Evolutionary conservation across 2,329 filamentous ascomycete species (phyloP).

Genomic region (Grosmannia penicillata): DNA sequence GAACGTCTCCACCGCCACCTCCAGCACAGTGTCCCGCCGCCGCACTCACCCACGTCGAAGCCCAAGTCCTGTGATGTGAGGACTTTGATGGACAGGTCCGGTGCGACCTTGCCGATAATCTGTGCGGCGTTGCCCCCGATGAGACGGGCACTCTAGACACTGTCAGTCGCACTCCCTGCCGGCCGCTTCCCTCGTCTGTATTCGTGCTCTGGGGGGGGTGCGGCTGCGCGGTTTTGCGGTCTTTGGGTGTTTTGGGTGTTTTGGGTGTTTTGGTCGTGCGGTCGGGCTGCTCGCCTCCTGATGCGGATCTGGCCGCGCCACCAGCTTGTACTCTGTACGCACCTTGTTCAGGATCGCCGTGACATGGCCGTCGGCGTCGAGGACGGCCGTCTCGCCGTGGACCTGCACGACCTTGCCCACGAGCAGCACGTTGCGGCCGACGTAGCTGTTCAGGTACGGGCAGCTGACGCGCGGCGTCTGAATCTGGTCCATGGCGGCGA

Average conservation of each 20-base stretch:
- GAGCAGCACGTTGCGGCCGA: conserved; percentile 62
- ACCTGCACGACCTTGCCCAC: conserved; percentile 75
- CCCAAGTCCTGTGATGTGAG: conserved; percentile 58
- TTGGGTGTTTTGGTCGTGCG: no score
- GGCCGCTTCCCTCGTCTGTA: no score
- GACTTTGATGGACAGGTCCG: conserved; percentile 57
- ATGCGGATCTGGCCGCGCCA: no score
- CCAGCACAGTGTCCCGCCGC: no score
- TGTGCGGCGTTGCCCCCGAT: conserved; percentile 56
- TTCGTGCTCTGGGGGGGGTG: no score
- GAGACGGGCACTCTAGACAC: conserved; percentile 51
- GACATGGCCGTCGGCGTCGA: conserved; percentile 69
- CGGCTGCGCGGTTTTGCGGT: no score
- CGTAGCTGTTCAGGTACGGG: conserved; percentile 62
- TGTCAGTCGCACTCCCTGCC: no score
- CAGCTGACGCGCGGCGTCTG: conserved; percentile 71
- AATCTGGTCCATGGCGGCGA: conserved; percentile 48
- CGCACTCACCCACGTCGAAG: conserved; percentile 44
- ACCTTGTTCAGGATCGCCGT: conserved; percentile 62
- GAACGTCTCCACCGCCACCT: no score
- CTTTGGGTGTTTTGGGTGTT: no score
- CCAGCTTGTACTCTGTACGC: conserved; percentile 16
- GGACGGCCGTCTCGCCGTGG: conserved; percentile 62
- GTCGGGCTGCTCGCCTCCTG: no score
- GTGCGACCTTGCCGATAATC: conserved; percentile 66